Conservation (phyloP, 163 green algal genomes). For the Scenedesmus sp. region DNA sequence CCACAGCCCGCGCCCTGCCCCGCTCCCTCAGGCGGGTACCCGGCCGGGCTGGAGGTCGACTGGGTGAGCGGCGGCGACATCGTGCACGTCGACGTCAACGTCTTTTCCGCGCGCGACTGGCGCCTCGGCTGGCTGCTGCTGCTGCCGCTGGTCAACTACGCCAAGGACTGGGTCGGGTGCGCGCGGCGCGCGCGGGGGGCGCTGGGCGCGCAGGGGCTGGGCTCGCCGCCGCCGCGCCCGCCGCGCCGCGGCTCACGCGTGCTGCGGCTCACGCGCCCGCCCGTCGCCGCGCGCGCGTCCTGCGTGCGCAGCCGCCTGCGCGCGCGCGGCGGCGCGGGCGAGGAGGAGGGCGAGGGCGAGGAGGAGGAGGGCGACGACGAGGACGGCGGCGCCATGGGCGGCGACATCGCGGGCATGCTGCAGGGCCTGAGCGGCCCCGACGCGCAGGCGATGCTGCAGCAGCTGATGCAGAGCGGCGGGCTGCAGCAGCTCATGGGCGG, state of each 20-base stretch:
- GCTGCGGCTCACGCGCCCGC: conserved; percentile 16
- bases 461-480: conserved; percentile 43
- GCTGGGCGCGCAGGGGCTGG: not conserved
- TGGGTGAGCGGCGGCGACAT: conserved; percentile 47
- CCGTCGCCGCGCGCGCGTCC: not conserved
- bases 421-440: conserved; percentile 36
- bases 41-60: conserved; percentile 33
- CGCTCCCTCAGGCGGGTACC: conserved; percentile 10
- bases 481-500: conserved; percentile 44
- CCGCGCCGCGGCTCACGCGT: no score
- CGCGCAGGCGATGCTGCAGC: conserved; percentile 42
- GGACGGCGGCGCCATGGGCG: not conserved
- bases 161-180: conserved; percentile 41
- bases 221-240: not conserved
- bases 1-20: no score
- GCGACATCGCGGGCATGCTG: conserved; percentile 32
- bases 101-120: conserved; percentile 58
- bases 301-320: conserved; percentile 12
- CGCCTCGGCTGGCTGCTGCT: conserved; percentile 61
- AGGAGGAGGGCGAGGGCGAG: conserved; percentile 16
- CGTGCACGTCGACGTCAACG: conserved; percentile 58
- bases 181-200: not conserved
- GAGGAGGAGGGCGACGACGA: conserved; percentile 41
- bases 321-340: not conserved
- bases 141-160: conserved; percentile 57